Percentiles rank a stretch among this genome's conserved stretches.
Evolutionary conservation across 805 yeast species (phyloP).

Genomic region (Nakazawaea molendinolei): DNA sequence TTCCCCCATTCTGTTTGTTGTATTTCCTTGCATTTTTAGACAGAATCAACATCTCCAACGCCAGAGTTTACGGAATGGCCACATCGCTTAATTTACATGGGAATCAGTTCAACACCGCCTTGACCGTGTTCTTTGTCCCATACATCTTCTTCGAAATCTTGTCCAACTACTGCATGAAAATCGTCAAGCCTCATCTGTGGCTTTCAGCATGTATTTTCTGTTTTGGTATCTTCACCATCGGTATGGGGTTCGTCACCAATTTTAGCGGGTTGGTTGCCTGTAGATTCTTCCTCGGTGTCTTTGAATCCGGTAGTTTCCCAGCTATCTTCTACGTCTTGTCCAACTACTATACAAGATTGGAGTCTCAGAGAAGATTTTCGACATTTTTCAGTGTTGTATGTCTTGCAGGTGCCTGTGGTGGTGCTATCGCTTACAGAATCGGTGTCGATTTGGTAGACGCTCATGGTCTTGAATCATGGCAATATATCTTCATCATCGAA

Average conservation of each 20-base stretch:
- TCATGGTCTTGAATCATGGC: constrained; percentile 38
- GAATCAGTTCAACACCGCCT: constrained; percentile 46
- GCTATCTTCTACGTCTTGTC: constrained; percentile 37
- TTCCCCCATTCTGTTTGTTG: constrained; percentile 57
- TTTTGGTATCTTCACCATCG: constrained; percentile 35
- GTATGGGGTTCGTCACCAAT: constrained; percentile 35
- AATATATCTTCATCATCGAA: constrained; percentile 45
- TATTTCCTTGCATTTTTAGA: constrained; percentile 65
- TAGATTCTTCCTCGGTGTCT: constrained; percentile 35
- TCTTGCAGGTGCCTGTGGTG: constrained; percentile 44
- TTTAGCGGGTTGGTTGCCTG: constrained; percentile 34
- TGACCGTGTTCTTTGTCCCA: constrained; percentile 44
- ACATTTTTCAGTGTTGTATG: constrained; percentile 37
- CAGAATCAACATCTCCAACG: constrained; percentile 67
- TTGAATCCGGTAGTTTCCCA: constrained; percentile 39
- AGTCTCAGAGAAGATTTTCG: constrained; percentile 32
- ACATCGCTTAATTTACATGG: constrained; percentile 42
- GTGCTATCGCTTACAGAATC: constrained; percentile 42
- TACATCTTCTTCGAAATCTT: constrained; percentile 16
- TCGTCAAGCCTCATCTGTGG: constrained; percentile 35
- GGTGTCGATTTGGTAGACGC: constrained; percentile 28
- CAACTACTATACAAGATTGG: constrained; percentile 33
- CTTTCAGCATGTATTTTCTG: constrained; percentile 30
- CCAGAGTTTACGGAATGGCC: constrained; percentile 54
- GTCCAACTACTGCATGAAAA: constrained; percentile 32